Evolutionary conservation across 2,329 filamentous ascomycete genomes (phyloP), one percentile per base, ranked within the genome.

Genomic region (Volutella citrinella): DNA sequence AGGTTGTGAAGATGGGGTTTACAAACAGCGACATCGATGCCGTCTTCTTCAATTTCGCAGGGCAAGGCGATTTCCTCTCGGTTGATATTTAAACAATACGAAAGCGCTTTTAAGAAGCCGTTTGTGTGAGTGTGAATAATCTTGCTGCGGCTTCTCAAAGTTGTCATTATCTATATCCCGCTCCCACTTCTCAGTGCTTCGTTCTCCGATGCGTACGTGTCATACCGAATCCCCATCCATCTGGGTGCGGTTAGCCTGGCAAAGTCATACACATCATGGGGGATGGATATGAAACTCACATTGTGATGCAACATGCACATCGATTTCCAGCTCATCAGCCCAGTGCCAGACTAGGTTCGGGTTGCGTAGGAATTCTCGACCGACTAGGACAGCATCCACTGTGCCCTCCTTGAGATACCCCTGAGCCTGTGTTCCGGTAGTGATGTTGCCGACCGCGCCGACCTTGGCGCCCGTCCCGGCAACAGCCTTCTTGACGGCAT

Each of bases 401-500:
- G 62, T 63, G 7, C 59, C 56, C 12, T 64, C 59, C 5, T 59
- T 55, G 19, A 78, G 36, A 10, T 76, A 49, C 6, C 67, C 60
- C 42, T 74, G 62, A 0, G 73, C 72, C 20, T 67, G 57, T 19
- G 48, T 59, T 0, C 63, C 72, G 8, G 40, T 59, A 0, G 49
- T 63, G 38, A 75, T 72, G 29, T 49, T 58, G 2, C 72, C 72
- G 0, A 76, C 72, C 1, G 69, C 56, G 2, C 59, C 53, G 13
- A 71, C 63, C 3, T 57, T 17, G 32, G 62, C 19, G 5, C 28
- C 29, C 27, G 56, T 81, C 38, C 81, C 77, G 1, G 78, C 80
- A 8, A 88, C 74, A 9, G 74, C 80, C 51, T 80, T 71, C 66
- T 86, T 87, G 27, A 88, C 40, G 1, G 54, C 72, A 41, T 79